These are phyloP conservation scores for Apiospora aurea DNA, from an alignment of 2,329 filamentous ascomycete species.

Conservation along the genomic window DNA sequence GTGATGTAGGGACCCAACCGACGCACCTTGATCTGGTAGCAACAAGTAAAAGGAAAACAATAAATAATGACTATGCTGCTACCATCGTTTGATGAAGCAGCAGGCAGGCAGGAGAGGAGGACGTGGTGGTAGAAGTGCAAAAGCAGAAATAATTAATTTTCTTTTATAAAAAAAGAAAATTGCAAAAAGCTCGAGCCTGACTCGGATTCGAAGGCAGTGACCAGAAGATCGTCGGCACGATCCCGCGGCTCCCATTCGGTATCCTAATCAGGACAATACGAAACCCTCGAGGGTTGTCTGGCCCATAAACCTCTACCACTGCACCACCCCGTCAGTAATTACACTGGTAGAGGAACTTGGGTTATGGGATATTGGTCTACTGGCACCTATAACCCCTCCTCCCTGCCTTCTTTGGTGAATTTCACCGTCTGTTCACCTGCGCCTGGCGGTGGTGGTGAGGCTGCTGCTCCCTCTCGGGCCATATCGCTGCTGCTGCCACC, in stretches of 20 bases:
- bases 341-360: background rate
- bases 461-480: background rate
- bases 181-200: slow-evolving; percentile 1
- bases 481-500: background rate
- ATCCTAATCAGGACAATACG: background rate
- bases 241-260: background rate
- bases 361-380: background rate
- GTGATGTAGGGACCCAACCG: slow-evolving; percentile 15
- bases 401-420: background rate
- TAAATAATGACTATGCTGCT: background rate
- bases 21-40: background rate
- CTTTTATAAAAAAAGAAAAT: background rate
- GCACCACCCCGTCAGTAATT: background rate
- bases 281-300: background rate
- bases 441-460: background rate
- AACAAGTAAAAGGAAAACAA: background rate
- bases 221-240: background rate
- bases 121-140: background rate
- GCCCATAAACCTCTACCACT: slow-evolving; percentile 14
- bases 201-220: background rate
- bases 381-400: background rate
- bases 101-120: background rate
- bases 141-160: background rate
- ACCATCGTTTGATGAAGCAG: background rate
- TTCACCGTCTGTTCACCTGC: background rate